Evolutionary conservation across 2,329 filamentous ascomycete genomes (phyloP).

Genomic region (Metarhizium album): DNA sequence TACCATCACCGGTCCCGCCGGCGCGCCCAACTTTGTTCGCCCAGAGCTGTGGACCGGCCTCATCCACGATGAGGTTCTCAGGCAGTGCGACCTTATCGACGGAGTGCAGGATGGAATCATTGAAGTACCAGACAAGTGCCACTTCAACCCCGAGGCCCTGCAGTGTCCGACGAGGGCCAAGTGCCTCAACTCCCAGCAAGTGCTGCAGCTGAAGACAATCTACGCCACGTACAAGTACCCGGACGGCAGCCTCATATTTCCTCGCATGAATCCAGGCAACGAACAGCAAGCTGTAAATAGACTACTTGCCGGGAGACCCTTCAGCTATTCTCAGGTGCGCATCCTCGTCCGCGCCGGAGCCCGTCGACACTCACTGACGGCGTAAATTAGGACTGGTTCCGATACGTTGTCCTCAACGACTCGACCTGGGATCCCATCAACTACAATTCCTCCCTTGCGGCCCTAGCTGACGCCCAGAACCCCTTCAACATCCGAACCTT

Average conservation of each 20-base stretch:
- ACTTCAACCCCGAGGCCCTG: slow-evolving; percentile 29
- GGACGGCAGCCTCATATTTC: slow-evolving; percentile 27
- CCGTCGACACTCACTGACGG: background rate
- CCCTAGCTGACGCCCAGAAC: slow-evolving; percentile 25
- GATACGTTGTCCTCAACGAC: slow-evolving; percentile 30
- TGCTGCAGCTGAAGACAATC: slow-evolving; percentile 23
- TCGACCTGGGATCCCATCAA: slow-evolving; percentile 22
- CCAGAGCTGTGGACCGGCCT: slow-evolving; percentile 12
- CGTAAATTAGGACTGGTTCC: slow-evolving; percentile 23
- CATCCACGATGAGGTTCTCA: slow-evolving; percentile 13
- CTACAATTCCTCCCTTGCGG: slow-evolving; percentile 26
- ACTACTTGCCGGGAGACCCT: slow-evolving; percentile 25
- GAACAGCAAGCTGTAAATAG: slow-evolving; percentile 24
- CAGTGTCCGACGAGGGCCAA: slow-evolving; percentile 25
- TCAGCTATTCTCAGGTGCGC: slow-evolving; percentile 11
- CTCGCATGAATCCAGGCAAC: slow-evolving; percentile 37
- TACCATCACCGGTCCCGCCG: slow-evolving; percentile 25
- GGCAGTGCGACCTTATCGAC: slow-evolving; percentile 40
- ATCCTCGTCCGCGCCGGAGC: slow-evolving; percentile 1
- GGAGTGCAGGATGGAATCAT: slow-evolving; percentile 38
- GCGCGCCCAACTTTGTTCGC: slow-evolving; percentile 16
- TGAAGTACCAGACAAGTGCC: slow-evolving; percentile 31
- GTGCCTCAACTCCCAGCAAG: slow-evolving; percentile 33
- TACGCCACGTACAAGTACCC: slow-evolving; percentile 14
- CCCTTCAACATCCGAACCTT: slow-evolving; percentile 28